phyloP scores from a whole-genome alignment of 1,284 basidiomycete species.

The Phellinidium pouzarii region DNA sequence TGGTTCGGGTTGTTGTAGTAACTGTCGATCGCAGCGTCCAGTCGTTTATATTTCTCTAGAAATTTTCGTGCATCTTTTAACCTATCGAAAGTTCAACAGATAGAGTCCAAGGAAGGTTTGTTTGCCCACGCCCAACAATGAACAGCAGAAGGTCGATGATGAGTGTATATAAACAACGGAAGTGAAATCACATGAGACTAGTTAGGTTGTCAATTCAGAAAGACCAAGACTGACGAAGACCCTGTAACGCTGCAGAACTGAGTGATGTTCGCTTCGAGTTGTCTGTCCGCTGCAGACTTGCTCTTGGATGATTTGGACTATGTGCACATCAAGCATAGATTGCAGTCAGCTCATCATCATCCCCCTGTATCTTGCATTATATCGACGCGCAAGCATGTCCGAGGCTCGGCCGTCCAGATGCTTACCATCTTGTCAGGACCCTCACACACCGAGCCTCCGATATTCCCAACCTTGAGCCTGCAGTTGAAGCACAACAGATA shows the following conservation, averaged over 20 bases:
- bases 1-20: slow-evolving; percentile 53
- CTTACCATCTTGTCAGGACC: slow-evolving; percentile 2
- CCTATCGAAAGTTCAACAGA: slow-evolving; percentile 26
- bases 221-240: slow-evolving; percentile 48
- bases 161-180: neutral
- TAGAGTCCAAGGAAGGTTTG: neutral
- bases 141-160: neutral
- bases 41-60: slow-evolving; percentile 61
- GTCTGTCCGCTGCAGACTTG: slow-evolving; percentile 21
- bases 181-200: neutral
- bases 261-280: slow-evolving; percentile 40
- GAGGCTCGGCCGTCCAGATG: neutral
- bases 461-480: neutral
- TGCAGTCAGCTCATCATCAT: neutral
- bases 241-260: slow-evolving; percentile 65
- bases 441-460: neutral
- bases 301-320: slow-evolving; percentile 21
- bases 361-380: too few species aligned
- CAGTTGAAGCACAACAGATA: neutral
- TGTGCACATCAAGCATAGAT: neutral
- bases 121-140: neutral
- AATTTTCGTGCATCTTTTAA: slow-evolving; percentile 64
- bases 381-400: neutral
- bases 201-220: neutral
- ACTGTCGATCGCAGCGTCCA: slow-evolving; percentile 73